phyloP scores from a whole-genome alignment of 2,329 filamentous ascomycete species.

The Alternaria arbusti region DNA sequence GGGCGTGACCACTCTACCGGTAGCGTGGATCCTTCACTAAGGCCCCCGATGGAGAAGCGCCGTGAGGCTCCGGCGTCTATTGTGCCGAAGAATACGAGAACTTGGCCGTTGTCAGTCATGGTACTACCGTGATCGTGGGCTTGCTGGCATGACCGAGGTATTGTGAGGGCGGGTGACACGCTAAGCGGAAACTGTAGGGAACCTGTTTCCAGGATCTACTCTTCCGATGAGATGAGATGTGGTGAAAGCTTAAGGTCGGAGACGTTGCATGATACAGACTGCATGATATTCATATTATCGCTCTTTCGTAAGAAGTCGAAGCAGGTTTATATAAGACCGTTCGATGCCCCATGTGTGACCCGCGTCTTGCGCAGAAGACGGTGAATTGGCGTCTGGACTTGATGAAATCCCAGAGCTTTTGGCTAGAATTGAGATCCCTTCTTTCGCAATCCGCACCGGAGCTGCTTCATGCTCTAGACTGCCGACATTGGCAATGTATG shows the following conservation, averaged over 20 bases:
- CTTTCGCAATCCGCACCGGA: slow-evolving; percentile 9
- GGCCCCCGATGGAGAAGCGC: neutral
- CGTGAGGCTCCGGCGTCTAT: neutral
- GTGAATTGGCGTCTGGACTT: neutral
- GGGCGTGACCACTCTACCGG: neutral
- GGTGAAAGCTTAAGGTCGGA: neutral
- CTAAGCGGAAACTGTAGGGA: neutral
- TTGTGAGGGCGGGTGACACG: neutral
- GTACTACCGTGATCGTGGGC: neutral
- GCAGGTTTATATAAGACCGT: neutral
- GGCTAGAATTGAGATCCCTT: slow-evolving; percentile 8
- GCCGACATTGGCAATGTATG: slow-evolving; percentile 60
- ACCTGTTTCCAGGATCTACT: neutral
- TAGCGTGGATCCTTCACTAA: neutral
- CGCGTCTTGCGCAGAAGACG: neutral
- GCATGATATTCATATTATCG: neutral
- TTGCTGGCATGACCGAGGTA: neutral
- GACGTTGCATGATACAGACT: neutral
- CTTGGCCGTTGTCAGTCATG: neutral
- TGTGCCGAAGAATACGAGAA: neutral
- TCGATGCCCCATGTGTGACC: slow-evolving; percentile 13
- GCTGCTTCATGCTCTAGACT: slow-evolving; percentile 50
- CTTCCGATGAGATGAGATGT: neutral
- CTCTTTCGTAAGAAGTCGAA: neutral
- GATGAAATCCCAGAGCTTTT: neutral